Evolutionary conservation across 208 protist genomes (phyloP).

Genomic region (Leptomonas pyrrhocoris): DNA sequence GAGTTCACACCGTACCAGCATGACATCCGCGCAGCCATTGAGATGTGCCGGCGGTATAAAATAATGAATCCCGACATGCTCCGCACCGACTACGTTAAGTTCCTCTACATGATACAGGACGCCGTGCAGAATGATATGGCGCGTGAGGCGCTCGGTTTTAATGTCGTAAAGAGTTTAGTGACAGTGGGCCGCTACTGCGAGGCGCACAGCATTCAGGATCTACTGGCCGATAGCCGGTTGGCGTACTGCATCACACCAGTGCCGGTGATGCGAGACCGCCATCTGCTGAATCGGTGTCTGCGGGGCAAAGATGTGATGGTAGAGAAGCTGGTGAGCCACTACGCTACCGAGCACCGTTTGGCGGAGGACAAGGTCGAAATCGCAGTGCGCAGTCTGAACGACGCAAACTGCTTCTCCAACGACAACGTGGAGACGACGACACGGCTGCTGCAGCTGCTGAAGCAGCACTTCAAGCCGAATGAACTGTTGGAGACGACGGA

Average conservation of each 20-base stretch:
- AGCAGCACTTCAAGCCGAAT: constrained; percentile 77
- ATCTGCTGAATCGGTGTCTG: constrained; percentile 81
- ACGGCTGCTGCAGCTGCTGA: constrained; percentile 74
- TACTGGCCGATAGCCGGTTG: constrained; percentile 72
- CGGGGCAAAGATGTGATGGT: constrained; percentile 86
- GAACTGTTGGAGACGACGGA: constrained; percentile 40
- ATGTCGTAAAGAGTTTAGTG: constrained; percentile 61
- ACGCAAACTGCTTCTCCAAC: constrained; percentile 91
- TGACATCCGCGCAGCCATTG: constrained; percentile 72
- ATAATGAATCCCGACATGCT: constrained; percentile 96
- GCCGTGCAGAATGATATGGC: constrained; percentile 76
- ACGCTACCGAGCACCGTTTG: constrained; percentile 40
- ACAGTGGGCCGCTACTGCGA: constrained; percentile 83
- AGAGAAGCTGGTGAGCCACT: constrained; percentile 65
- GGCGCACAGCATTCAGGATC: constrained; percentile 43
- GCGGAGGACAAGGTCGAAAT: constrained; percentile 70
- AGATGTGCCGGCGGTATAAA: constrained; percentile 91
- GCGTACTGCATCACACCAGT: constrained; percentile 92
- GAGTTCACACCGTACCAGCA: constrained; percentile 75
- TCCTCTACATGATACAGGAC: constrained; percentile 93
- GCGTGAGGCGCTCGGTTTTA: constrained; percentile 81
- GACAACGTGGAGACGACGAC: constrained; percentile 84
- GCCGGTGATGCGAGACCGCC: constrained; percentile 70
- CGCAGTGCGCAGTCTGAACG: constrained; percentile 87
- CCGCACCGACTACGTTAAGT: constrained; percentile 93